These are phyloP conservation scores for Pouteria campechiana DNA, from an alignment of 179 eudicot species.

Conservation along the genomic window DNA sequence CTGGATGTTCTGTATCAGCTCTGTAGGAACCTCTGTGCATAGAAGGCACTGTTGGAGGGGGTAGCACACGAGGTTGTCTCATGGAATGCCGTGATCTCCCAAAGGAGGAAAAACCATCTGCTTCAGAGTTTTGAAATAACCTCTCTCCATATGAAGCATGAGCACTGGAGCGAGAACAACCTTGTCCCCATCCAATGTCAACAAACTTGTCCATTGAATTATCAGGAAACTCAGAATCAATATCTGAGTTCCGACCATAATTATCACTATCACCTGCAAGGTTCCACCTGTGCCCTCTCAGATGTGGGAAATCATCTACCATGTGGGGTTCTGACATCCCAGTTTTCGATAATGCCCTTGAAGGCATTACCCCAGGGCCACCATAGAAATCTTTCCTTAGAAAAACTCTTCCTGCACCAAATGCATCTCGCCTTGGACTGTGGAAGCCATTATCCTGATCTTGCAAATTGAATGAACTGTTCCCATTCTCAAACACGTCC, in stretches of 20 bases:
- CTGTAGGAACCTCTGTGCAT: conserved; percentile 37
- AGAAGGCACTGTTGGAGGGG: conserved; percentile 67
- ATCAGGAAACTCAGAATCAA: conserved; percentile 52
- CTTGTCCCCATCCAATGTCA: conserved; percentile 60
- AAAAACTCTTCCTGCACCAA: conserved; percentile 46
- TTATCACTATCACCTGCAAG: conserved; percentile 40
- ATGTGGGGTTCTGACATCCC: conserved; percentile 43
- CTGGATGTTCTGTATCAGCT: conserved; percentile 37
- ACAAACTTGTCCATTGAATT: conserved; percentile 40
- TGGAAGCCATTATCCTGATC: conserved; percentile 55
- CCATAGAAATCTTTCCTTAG: conserved; percentile 53
- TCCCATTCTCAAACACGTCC: conserved; percentile 51
- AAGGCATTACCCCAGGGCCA: conserved; percentile 43
- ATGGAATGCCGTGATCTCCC: conserved; percentile 74
- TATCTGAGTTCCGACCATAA: conserved; percentile 33
- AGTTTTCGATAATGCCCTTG: conserved; percentile 34
- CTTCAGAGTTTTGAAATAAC: conserved; percentile 47
- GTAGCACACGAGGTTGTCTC: conserved; percentile 92
- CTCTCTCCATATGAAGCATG: conserved; percentile 44
- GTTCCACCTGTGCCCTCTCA: conserved; percentile 55
- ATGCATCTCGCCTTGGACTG: conserved; percentile 46
- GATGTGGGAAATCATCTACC: conserved; percentile 43
- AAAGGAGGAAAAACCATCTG: conserved; percentile 51
- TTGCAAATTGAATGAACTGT: conserved; percentile 26
- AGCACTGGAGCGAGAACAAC: conserved; percentile 28